These are phyloP conservation scores for Lathyrus tuberosus DNA, from an alignment of 306 rosid genomes.

Conservation along the genomic window DNA sequence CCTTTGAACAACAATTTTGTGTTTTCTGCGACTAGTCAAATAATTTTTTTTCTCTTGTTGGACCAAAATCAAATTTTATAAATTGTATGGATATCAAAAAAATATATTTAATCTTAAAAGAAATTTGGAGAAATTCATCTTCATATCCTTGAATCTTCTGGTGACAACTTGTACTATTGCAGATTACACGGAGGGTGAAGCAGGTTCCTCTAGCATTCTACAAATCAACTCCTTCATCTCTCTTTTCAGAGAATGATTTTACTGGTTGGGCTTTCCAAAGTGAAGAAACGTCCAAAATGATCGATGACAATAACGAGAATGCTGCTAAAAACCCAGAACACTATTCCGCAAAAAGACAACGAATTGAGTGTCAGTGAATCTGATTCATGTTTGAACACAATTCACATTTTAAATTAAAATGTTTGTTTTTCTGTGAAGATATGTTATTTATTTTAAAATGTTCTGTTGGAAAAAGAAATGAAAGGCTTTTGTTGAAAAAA, in stretches of 20 bases:
- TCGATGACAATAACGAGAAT: slow-evolving; percentile 21
- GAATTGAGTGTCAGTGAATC: slow-evolving; percentile 39
- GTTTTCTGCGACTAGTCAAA: not conserved
- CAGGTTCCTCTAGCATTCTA: slow-evolving; percentile 88
- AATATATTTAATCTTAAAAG: not conserved
- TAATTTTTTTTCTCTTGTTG: not conserved
- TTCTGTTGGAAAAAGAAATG: not conserved
- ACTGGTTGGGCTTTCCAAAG: slow-evolving; percentile 80
- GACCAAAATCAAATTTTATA: not conserved
- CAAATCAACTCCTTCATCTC: slow-evolving; percentile 68
- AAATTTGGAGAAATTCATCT: not conserved
- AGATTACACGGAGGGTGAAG: slow-evolving; percentile 83
- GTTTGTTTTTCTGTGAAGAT: not conserved
- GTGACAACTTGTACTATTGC: slow-evolving; percentile 41
- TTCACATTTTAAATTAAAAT: not conserved
- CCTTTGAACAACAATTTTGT: not conserved
- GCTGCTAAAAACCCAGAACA: slow-evolving; percentile 28
- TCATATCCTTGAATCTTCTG: slow-evolving; percentile 2
- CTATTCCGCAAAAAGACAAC: slow-evolving; percentile 50
- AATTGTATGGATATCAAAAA: not conserved
- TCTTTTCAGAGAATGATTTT: slow-evolving; percentile 74
- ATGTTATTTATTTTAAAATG: not conserved
- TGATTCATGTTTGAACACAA: slow-evolving; percentile 27
- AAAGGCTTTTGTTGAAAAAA: not conserved
- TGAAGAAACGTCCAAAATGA: slow-evolving; percentile 46